A percentile compares a stretch with the other conserved stretches of the same genome.
Conservation (phyloP, 1,139 yeast species). For the Lodderomyces beijingensis region DNA sequence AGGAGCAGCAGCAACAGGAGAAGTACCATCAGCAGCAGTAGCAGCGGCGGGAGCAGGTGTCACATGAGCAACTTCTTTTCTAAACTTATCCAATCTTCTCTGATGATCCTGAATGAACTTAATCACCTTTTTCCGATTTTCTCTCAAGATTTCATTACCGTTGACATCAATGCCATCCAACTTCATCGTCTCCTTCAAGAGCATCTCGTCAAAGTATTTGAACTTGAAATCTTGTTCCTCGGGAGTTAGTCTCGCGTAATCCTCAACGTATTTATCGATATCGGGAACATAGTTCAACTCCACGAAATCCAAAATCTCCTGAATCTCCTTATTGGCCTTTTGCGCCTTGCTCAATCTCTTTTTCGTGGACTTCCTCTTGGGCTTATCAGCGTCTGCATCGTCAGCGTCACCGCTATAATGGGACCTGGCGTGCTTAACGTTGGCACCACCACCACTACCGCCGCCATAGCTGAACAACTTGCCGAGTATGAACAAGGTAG, state of each 20-base stretch:
- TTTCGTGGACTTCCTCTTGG: slow-evolving; percentile 20
- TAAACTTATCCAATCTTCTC: slow-evolving; percentile 54
- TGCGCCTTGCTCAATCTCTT: slow-evolving; percentile 43
- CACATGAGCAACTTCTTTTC: slow-evolving; percentile 28
- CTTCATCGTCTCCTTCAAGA: slow-evolving; percentile 60
- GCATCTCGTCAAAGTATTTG: slow-evolving; percentile 60
- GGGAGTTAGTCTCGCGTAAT: slow-evolving; percentile 27
- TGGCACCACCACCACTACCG: background rate
- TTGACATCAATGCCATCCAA: slow-evolving; percentile 61
- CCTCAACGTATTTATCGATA: slow-evolving; percentile 38
- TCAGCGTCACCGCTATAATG: slow-evolving; percentile 1
- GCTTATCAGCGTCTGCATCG: slow-evolving; percentile 5
- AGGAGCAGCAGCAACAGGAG: no score
- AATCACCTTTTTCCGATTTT: slow-evolving; percentile 55
- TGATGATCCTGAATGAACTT: slow-evolving; percentile 57
- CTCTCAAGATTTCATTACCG: slow-evolving; percentile 48
- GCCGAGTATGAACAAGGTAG: slow-evolving; percentile 21
- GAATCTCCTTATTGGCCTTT: slow-evolving; percentile 39
- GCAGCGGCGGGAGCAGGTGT: no score
- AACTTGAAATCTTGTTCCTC: slow-evolving; percentile 47
- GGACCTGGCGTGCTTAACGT: background rate
- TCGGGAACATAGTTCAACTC: slow-evolving; percentile 42
- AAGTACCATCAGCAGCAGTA: no score
- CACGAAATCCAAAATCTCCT: slow-evolving; percentile 37
- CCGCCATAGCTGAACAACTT: slow-evolving; percentile 12